A percentile compares a stretch with the other conserved stretches of the same genome.
phyloP scores from a whole-genome alignment of 2,329 filamentous ascomycete genomes.

The Colletotrichum higginsianum region DNA sequence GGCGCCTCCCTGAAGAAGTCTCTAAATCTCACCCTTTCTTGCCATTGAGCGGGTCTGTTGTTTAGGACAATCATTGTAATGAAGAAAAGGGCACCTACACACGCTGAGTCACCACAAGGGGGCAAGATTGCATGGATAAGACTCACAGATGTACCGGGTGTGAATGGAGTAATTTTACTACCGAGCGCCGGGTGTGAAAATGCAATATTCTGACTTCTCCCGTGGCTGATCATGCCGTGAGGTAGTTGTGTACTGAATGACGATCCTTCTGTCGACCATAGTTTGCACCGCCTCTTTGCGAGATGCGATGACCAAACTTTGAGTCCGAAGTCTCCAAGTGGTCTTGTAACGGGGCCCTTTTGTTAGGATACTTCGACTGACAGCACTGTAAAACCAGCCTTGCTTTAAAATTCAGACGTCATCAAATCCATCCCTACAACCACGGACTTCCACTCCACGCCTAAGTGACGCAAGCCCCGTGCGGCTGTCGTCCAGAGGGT shows the following conservation, averaged over 20 bases:
- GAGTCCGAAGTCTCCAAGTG: neutral
- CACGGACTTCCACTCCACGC: neutral
- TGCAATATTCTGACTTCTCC: slow-evolving; percentile 2
- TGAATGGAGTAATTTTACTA: neutral
- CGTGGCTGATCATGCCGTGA: neutral
- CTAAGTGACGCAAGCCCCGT: slow-evolving; percentile 12
- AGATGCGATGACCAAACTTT: neutral
- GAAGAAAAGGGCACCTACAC: neutral
- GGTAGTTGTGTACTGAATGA: slow-evolving; percentile 7
- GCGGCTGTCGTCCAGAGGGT: slow-evolving; percentile 17
- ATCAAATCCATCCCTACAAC: neutral
- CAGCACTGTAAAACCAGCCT: neutral
- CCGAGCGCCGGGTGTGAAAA: neutral
- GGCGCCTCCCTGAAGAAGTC: slow-evolving; percentile 46
- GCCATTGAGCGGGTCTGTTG: neutral
- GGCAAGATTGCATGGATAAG: slow-evolving; percentile 3
- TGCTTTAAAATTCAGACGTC: slow-evolving; percentile 13
- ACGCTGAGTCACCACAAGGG: neutral
- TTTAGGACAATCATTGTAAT: neutral
- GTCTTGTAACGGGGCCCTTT: no score
- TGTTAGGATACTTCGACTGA: neutral
- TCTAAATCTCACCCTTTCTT: slow-evolving; percentile 46
- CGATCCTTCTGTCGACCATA: slow-evolving; percentile 1
- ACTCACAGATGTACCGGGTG: slow-evolving; percentile 10
- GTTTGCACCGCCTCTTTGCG: neutral